Evolutionary conservation across 352 stramenopile genomes (phyloP).

Genomic region (Halophytophthora batemanensis): DNA sequence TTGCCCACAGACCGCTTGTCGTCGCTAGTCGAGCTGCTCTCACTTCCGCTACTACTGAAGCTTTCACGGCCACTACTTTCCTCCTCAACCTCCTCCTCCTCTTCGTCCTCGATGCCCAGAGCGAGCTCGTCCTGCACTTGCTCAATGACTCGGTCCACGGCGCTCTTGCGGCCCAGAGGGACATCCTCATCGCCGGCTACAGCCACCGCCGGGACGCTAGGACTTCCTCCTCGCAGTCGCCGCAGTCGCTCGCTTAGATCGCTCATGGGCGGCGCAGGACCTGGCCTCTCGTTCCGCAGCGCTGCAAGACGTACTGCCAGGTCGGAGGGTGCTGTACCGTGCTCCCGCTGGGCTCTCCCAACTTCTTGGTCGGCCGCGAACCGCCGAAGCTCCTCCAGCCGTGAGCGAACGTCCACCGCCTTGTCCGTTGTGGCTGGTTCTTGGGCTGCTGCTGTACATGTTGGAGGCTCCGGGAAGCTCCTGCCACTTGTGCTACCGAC

Average conservation of each 20-base stretch:
- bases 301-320: constrained; percentile 43
- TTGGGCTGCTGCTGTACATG: background rate
- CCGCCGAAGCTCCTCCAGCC: constrained; percentile 38
- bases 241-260: constrained; percentile 40
- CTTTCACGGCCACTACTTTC: too few relatives aligned
- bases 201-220: background rate
- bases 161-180: constrained; percentile 10
- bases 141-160: constrained; percentile 49
- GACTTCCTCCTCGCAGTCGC: constrained; percentile 23
- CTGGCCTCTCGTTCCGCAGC: constrained; percentile 38
- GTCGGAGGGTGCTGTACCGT: constrained; percentile 13
- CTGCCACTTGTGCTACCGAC: background rate
- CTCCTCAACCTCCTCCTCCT: constrained; percentile 27
- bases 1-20: too few relatives aligned
- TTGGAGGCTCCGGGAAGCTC: background rate
- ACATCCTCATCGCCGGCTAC: background rate
- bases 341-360: constrained; percentile 1
- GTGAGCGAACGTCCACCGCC: constrained; percentile 25
- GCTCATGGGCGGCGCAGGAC: constrained; percentile 15
- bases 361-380: constrained; percentile 31
- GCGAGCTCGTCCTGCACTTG: constrained; percentile 60
- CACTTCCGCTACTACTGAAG: constrained; percentile 10
- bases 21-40: constrained; percentile 10
- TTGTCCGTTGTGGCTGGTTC: constrained; percentile 2
- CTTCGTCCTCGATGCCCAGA: constrained; percentile 52